Evolutionary conservation across 805 yeast species (phyloP), one percentile per base, ranked within the genome.

Genomic region (Hanseniaspora meyeri): DNA sequence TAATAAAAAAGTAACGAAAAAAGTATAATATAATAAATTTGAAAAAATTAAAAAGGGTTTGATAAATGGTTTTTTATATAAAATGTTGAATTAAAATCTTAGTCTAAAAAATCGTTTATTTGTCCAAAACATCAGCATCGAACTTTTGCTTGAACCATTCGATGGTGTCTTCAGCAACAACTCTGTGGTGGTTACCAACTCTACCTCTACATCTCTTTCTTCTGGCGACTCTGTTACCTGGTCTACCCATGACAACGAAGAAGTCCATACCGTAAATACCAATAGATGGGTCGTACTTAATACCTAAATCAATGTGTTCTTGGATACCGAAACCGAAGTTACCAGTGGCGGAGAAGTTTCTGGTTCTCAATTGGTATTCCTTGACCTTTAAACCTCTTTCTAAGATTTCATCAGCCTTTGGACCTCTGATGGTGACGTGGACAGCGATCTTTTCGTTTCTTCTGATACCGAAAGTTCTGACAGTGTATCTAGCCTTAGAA

Each of bases 201-300:
- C 77, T 78, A 70, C 88, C 79, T 74, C 82, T 80, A 74, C 86
- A 79, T 81, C 95, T 87, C 95, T 93, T 93, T 85, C 93, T 86
- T 83, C 97, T 91, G 72, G 97, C 82, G 70, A 93, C 87, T 81
- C 98, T 87, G 82, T 82, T 85, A 80, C 98, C 98, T 74, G 96
- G 93, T 81, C 98, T 91, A 77, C 96, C 97, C 81, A 93, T 80
- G 73, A 91, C 96, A 74, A 93, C 89, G 90, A 90, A 93, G 88
- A 93, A 93, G 80, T 93, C 98, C 95, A 86, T 93, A 85, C 98
- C 98, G 93, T 91, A 93, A 76, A 93, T 93, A 77, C 97, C 97
- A 72, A 93, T 93, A 73, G 87, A 82, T 78, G 98, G 98, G 78
- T 93, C 98, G 81, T 93, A 93, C 83, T 93, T 93, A 85, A 93